Percentiles rank a stretch among this genome's conserved stretches.
phyloP scores from a whole-genome alignment of 2,329 filamentous ascomycete genomes.

The Herpomyces periplanetae region DNA sequence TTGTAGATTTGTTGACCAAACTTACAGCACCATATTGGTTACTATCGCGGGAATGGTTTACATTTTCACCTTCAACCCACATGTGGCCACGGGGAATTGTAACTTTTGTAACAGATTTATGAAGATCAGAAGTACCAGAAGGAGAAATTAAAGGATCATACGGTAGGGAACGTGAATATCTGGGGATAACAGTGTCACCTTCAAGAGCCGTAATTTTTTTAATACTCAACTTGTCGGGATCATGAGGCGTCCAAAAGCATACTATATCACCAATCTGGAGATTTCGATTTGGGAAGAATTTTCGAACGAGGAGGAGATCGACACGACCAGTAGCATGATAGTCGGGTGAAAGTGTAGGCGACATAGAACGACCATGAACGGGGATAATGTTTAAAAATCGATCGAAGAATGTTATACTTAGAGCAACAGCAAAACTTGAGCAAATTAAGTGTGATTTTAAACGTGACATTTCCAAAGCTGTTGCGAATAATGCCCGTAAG shows the following conservation, averaged over 20 bases:
- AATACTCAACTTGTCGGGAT: constrained; percentile 26
- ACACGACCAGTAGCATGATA: constrained; percentile 8
- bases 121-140: constrained; percentile 5
- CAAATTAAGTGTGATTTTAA: too few species aligned
- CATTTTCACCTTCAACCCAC: constrained; percentile 77
- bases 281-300: constrained; percentile 4
- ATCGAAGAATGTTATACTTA: constrained; percentile 8
- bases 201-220: constrained; percentile 51
- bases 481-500: too few species aligned
- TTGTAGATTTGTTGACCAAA: too few species aligned
- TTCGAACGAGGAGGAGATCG: constrained; percentile 9
- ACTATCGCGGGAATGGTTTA: constrained; percentile 32
- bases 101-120: constrained; percentile 7
- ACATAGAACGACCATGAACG: constrained; percentile 10
- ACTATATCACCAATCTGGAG: constrained; percentile 10
- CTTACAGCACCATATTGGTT: constrained; percentile 42
- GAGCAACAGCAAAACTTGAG: constrained; percentile 1
- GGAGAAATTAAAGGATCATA: constrained; percentile 8
- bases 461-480: too few species aligned
- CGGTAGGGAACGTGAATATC: constrained; percentile 15
- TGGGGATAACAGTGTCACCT: constrained; percentile 28
- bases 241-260: constrained; percentile 14
- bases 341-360: constrained; percentile 10
- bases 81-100: constrained; percentile 45
- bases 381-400: constrained; percentile 7